A percentile compares a stretch with the other conserved stretches of the same genome.
These are phyloP conservation scores for Mortierella sp. DNA, from an alignment of 371 early-diverging fungal genomes.

Conservation along the genomic window DNA sequence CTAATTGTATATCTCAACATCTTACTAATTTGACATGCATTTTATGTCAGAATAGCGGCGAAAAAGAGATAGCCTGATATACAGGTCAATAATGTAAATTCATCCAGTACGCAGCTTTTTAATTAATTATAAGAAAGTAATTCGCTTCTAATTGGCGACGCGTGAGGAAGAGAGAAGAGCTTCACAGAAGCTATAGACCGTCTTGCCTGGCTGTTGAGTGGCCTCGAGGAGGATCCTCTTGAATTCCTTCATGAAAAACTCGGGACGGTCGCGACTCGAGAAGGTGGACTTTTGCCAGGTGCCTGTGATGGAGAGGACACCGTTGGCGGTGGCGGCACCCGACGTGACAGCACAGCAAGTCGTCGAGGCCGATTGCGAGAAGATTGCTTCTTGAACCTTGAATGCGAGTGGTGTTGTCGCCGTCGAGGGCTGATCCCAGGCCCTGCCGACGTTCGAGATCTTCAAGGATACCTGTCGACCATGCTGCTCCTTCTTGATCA, in stretches of 20 bases:
- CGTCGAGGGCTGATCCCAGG: constrained; percentile 33
- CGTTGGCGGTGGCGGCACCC: constrained; percentile 32
- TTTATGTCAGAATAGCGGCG: no score
- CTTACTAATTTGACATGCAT: no score
- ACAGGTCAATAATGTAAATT: no score
- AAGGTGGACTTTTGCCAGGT: constrained; percentile 45
- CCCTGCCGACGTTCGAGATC: constrained; percentile 41
- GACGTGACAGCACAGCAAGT: constrained; percentile 14
- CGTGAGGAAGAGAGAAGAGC: not conserved
- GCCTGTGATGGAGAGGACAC: constrained; percentile 9
- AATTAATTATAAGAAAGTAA: no score
- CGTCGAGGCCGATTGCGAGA: constrained; percentile 19
- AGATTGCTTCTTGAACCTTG: constrained; percentile 23
- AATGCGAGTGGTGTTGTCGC: constrained; percentile 1
- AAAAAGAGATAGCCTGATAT: no score
- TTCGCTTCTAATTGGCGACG: not conserved
- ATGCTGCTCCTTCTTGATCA: constrained; percentile 29
- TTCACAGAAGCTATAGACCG: constrained; percentile 20
- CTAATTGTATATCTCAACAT: no score
- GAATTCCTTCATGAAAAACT: constrained; percentile 24
- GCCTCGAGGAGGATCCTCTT: constrained; percentile 37
- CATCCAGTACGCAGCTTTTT: not conserved
- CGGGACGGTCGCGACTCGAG: constrained; percentile 10
- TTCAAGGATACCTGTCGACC: constrained; percentile 29
- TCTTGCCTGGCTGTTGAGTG: constrained; percentile 8